Evolutionary conservation across 257 asterid species (phyloP).

Genomic region (Nicotiana undulata): DNA sequence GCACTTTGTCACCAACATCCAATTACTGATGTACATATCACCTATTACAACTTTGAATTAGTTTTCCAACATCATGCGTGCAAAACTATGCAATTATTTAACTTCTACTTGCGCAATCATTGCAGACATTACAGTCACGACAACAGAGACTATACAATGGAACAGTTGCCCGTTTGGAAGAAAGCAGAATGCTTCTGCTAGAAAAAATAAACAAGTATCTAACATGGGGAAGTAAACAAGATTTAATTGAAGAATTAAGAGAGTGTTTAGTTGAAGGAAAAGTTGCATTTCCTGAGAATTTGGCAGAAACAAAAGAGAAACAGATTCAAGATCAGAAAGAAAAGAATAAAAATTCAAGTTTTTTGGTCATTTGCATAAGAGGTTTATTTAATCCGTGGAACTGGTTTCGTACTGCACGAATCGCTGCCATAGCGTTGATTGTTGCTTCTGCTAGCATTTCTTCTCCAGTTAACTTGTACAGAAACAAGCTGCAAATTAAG

Average conservation of each 20-base stretch:
- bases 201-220: constrained; percentile 26
- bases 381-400: constrained; percentile 19
- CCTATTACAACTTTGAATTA: too few species aligned
- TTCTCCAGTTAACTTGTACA: constrained; percentile 12
- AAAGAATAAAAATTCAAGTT: constrained; percentile 12
- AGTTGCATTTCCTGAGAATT: constrained; percentile 15
- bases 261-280: constrained; percentile 26
- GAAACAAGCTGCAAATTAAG: constrained; percentile 12
- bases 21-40: too few species aligned
- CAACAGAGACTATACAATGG: constrained; percentile 21
- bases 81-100: background rate
- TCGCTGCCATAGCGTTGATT: constrained; percentile 27
- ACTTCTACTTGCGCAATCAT: background rate
- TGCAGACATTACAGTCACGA: constrained; percentile 26
- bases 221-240: constrained; percentile 8
- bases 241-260: constrained; percentile 30
- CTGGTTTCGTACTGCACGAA: constrained; percentile 17
- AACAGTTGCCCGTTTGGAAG: constrained; percentile 32
- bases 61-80: too few species aligned
- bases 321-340: background rate
- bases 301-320: background rate
- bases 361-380: constrained; percentile 5
- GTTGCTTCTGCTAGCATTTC: background rate
- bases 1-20: too few species aligned
- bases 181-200: constrained; percentile 29